Evolutionary conservation across 805 yeast species (phyloP), one percentile per base, ranked within the genome.

Genomic region (Metschnikowia drakensbergensis): DNA sequence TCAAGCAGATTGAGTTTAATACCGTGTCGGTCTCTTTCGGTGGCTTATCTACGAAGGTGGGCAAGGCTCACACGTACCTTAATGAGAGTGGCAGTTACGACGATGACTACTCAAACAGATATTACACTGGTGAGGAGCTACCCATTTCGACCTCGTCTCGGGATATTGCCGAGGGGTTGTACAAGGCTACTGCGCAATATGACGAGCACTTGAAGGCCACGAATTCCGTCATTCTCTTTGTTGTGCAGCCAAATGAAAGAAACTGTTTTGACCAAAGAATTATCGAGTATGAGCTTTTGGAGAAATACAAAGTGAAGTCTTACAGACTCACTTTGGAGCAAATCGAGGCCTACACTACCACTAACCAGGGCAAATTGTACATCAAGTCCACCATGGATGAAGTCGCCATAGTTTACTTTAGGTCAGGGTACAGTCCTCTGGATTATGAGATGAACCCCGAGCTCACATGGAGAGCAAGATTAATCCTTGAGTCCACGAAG

Each of bases 1-100:
- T 92, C 59, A 91, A 92, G 62, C 99, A 94, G 66, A 94, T 94
- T 45, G 99, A 94, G 65, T 92, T 92, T 71, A 94, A 94, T 67
- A 91, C 99, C 1, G 88, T 94, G 3, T 86, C 96, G 59, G 96
- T 92, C 3, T 91, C 97, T 1, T 94, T 94, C 71, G 97, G 96
- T 22, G 98, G 96, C 0, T 73, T 94, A 48, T 84, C 96, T 1
- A 65, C 89, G 10, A 86, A 84, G 62, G 92, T 88, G 26, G 86
- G 94, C 22, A 73, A 80, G 55, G 70, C 88, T 48, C 99, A 94
- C 66, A 65, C 75, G 22, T 88, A 78, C 58, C 66, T 86, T 59
- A 85, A 86, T 61, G 60, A 66, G 3, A 60, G 71, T 6, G 90
- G 90, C 3, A 65, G 67, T n/a, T 87, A 86, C 59, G 70, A 70